Conservation (phyloP, 2,329 filamentous ascomycete species). For the Trichoderma citrinoviride region DNA sequence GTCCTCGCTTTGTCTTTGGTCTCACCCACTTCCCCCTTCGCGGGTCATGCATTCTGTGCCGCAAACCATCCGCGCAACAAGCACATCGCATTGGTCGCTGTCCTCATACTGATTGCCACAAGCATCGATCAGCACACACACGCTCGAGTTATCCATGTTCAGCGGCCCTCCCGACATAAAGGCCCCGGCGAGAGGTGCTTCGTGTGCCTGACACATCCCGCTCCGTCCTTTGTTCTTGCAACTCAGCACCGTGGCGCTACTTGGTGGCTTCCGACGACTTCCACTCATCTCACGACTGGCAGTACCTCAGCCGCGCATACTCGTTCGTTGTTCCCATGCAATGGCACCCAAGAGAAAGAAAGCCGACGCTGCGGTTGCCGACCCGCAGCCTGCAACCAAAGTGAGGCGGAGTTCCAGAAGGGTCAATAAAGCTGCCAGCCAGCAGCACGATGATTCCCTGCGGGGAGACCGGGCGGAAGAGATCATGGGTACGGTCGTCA, state of each 20-base stretch:
- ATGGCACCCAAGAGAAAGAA: conserved; percentile 45
- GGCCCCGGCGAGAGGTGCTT: neutral
- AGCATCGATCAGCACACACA: neutral
- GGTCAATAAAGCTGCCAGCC: conserved; percentile 22
- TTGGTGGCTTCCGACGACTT: neutral
- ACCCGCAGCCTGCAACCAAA: conserved; percentile 24
- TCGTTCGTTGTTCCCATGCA: neutral
- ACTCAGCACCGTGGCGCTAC: neutral
- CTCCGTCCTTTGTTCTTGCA: neutral
- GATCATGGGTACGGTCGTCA: neutral
- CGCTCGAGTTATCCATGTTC: neutral
- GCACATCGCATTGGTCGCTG: neutral
- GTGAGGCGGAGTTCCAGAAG: conserved; percentile 32
- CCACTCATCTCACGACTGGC: neutral
- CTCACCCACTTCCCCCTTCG: conserved; percentile 4
- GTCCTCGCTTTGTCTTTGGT: neutral
- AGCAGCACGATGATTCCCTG: conserved; percentile 1
- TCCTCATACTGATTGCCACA: neutral
- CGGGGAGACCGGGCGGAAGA: neutral
- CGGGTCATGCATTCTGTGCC: neutral
- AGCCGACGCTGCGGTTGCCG: conserved; percentile 24
- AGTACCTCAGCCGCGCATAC: neutral
- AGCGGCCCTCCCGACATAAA: neutral
- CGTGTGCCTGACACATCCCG: neutral
- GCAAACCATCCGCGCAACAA: neutral